phyloP scores from a whole-genome alignment of 257 asterid species.

The Nicotiana paniculata region DNA sequence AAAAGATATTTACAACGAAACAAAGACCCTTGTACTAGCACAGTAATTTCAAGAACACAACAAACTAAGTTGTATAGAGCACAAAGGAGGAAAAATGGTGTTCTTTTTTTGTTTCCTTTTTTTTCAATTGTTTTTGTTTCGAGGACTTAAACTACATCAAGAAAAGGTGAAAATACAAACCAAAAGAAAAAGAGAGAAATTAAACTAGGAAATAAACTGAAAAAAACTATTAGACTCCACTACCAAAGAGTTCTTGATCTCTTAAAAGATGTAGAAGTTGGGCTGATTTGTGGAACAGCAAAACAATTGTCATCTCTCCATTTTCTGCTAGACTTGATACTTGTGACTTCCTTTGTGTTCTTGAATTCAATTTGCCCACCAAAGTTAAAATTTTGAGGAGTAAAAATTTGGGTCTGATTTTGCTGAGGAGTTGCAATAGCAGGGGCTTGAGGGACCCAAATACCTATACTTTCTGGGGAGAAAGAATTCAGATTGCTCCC shows the following conservation, averaged over 20 bases:
- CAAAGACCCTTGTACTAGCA: neutral
- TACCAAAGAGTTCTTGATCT: conserved; percentile 48
- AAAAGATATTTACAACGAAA: conserved; percentile 11
- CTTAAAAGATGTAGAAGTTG: conserved; percentile 34
- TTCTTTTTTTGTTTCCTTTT: too few relatives aligned
- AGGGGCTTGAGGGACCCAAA: conserved; percentile 67
- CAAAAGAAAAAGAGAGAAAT: neutral
- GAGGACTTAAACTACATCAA: neutral
- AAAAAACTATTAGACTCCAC: neutral
- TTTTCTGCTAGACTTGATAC: conserved; percentile 34
- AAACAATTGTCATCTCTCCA: conserved; percentile 50
- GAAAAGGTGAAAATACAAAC: neutral
- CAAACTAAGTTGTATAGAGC: neutral
- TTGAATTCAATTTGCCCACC: conserved; percentile 37
- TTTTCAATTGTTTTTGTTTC: neutral
- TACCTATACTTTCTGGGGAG: conserved; percentile 36
- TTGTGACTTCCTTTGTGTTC: conserved; percentile 28
- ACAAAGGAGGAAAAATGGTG: neutral
- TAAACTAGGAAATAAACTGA: neutral
- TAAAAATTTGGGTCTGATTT: conserved; percentile 29
- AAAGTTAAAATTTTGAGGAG: conserved; percentile 24
- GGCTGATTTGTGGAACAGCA: conserved; percentile 76
- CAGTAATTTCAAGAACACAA: neutral
- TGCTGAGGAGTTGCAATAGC: conserved; percentile 12
- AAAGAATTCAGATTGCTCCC: conserved; percentile 21